These are phyloP conservation scores for Kodamaea fungicola DNA, from an alignment of 1,139 yeast genomes.

Conservation along the genomic window DNA sequence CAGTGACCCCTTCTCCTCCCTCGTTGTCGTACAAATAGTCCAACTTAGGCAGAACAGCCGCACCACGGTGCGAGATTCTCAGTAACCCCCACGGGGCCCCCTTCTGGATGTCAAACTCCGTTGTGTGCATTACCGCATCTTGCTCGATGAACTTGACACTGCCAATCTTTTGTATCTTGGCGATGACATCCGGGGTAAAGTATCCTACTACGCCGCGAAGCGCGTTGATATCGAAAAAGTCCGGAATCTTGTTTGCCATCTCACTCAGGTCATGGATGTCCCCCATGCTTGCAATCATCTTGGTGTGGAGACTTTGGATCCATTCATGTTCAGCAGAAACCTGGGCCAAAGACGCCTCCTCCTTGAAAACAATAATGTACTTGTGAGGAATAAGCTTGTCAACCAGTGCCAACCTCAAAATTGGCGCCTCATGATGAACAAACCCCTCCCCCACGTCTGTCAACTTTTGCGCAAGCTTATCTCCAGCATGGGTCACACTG, in stretches of 20 bases:
- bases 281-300: conserved; percentile 6
- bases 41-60: conserved; percentile 9
- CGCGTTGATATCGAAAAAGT: conserved; percentile 25
- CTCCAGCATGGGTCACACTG: conserved; percentile 1
- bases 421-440: conserved; percentile 5
- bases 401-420: conserved; percentile 3
- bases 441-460: not conserved
- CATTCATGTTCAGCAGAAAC: conserved; percentile 12
- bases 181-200: conserved; percentile 27
- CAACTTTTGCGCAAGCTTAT: conserved; percentile 1
- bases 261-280: not conserved
- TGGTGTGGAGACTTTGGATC: conserved; percentile 10
- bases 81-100: conserved; percentile 44
- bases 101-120: conserved; percentile 35
- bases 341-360: conserved; percentile 20
- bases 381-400: conserved; percentile 16
- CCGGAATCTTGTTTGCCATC: conserved; percentile 5
- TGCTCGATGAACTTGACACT: conserved; percentile 35
- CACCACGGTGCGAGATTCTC: conserved; percentile 29
- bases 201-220: conserved; percentile 34
- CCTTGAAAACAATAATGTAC: conserved; percentile 36
- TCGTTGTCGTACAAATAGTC: conserved; percentile 35
- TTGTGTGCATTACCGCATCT: conserved; percentile 29
- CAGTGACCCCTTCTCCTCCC: conserved; percentile 44
- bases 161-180: conserved; percentile 24